Base-by-base conservation (phyloP, 2,329 filamentous ascomycete genomes). In the Ceratocystis cubensis region DNA sequence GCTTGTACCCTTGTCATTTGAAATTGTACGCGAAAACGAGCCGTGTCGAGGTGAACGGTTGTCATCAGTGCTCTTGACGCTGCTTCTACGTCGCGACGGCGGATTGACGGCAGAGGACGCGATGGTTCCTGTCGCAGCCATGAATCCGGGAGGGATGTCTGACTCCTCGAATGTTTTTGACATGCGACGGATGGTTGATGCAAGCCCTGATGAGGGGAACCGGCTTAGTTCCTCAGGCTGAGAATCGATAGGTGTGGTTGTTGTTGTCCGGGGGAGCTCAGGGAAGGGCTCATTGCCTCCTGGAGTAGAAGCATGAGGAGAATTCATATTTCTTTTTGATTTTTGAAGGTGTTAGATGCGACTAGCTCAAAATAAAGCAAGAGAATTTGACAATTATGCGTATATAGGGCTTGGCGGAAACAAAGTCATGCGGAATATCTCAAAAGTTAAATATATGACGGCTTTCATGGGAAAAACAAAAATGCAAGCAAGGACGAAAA, bases 41-140 rank as follows among this genome's bases (percentile, higher is more conserved):
- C 53, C 48, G 28, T 59, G 66, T 15, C 66, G 57, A 28, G 53
- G 53, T 5, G 64, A 66, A 3, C 48, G 25, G 15, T 41, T 45
- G 41, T 48, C 44, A 20, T 68, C 64, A 8, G 64, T 30, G 33
- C 64, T 67, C 10, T 67, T 68, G 48, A 70, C 69, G 30, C 70
- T 70, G 53, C 67, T 67, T 41, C 48, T 66, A 20, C 67, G 61
- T 13, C 66, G 63, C 20, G 50, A 45, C n/a, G 65, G 57, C 2
- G 65, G 56, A 20, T 65, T 57, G 37, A 73, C 61, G 6, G 78
- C 72, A 6, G 77, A 76, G 3, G 78, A 78, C 13, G 77, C 77
- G 65, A 81, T 75, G 44, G 76, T 74, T 48, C 78, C 76, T 0
- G 79, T 79, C 17, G 79, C 79, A 15, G 79, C 76, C 68, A 78